Conservation (phyloP, 805 yeast genomes). For the Ogataea thermomethanolica region DNA sequence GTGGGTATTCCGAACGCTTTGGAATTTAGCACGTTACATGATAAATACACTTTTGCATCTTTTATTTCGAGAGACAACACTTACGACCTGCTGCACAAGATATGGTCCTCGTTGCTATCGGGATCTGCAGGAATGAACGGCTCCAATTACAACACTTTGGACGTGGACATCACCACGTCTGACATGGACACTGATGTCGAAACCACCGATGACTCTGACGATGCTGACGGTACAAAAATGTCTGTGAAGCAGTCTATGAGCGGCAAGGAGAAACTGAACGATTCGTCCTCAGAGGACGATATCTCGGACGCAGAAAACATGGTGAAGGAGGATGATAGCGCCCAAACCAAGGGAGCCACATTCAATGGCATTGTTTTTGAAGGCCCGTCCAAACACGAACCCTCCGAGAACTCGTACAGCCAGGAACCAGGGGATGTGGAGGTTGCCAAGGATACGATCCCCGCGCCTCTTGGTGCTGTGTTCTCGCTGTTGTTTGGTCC, state of each 20-base stretch:
- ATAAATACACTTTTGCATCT: slow-evolving; percentile 61
- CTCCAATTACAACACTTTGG: slow-evolving; percentile 18
- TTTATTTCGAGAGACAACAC: slow-evolving; percentile 58
- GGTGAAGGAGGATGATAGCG: slow-evolving; percentile 29
- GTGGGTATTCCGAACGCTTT: slow-evolving; percentile 70
- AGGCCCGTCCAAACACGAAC: slow-evolving; percentile 37
- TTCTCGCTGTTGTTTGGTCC: slow-evolving; percentile 60
- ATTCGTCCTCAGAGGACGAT: slow-evolving; percentile 27
- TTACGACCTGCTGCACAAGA: slow-evolving; percentile 48
- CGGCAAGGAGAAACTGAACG: slow-evolving; percentile 18
- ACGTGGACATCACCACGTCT: slow-evolving; percentile 24
- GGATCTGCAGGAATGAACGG: slow-evolving; percentile 7
- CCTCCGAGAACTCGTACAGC: slow-evolving; percentile 39
- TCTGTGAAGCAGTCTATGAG: not conserved
- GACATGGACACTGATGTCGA: slow-evolving; percentile 37
- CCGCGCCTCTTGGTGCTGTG: slow-evolving; percentile 65
- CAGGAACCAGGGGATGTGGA: slow-evolving; percentile 50
- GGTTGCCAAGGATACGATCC: slow-evolving; percentile 48
- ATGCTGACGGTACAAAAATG: slow-evolving; percentile 13
- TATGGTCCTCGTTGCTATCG: slow-evolving; percentile 53
- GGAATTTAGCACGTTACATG: slow-evolving; percentile 58
- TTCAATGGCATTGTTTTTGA: slow-evolving; percentile 39
- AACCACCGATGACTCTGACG: slow-evolving; percentile 25
- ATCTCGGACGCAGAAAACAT: slow-evolving; percentile 32
- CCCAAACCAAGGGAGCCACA: slow-evolving; percentile 22